phyloP scores from a whole-genome alignment of 345 rosid genomes.

The Murraya koenigii region DNA sequence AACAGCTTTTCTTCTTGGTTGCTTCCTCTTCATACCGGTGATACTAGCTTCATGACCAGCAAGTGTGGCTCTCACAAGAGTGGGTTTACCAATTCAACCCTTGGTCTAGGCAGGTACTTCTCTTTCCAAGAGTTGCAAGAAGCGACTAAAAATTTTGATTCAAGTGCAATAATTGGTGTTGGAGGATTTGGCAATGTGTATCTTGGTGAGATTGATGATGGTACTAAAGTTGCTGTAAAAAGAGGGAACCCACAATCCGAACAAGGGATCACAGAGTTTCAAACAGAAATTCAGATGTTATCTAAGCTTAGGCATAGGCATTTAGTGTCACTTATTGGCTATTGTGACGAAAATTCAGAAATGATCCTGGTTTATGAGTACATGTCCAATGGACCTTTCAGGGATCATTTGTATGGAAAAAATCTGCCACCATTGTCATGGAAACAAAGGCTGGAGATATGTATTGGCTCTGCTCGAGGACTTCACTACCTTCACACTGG shows the following conservation, averaged over 20 bases:
- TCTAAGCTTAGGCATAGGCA: conserved; percentile 86
- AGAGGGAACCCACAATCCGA: conserved; percentile 89
- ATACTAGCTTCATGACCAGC: conserved; percentile 62
- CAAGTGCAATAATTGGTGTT: conserved; percentile 61
- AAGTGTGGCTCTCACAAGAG: conserved; percentile 61
- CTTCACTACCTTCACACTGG: conserved; percentile 85
- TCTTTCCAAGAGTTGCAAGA: conserved; percentile 70
- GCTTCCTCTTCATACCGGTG: conserved; percentile 72
- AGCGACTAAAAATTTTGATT: conserved; percentile 67
- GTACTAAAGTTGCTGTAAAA: conserved; percentile 74
- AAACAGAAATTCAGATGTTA: conserved; percentile 84
- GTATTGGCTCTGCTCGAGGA: conserved; percentile 78
- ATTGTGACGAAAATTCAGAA: conserved; percentile 71
- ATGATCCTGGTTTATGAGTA: conserved; percentile 83
- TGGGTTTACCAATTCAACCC: conserved; percentile 48
- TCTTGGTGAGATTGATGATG: conserved; percentile 58
- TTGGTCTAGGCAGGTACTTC: conserved; percentile 70
- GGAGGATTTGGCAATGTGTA: conserved; percentile 89
- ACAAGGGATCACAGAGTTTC: conserved; percentile 81
- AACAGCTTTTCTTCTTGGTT: conserved; percentile 85
- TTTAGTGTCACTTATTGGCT: conserved; percentile 77
- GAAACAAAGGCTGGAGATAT: conserved; percentile 78
- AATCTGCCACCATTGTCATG: conserved; percentile 59
- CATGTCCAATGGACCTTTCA: conserved; percentile 80
- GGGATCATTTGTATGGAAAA: conserved; percentile 76